These are phyloP conservation scores for Striga hermonthica DNA, from an alignment of 305 asterid genomes.

Conservation along the genomic window DNA sequence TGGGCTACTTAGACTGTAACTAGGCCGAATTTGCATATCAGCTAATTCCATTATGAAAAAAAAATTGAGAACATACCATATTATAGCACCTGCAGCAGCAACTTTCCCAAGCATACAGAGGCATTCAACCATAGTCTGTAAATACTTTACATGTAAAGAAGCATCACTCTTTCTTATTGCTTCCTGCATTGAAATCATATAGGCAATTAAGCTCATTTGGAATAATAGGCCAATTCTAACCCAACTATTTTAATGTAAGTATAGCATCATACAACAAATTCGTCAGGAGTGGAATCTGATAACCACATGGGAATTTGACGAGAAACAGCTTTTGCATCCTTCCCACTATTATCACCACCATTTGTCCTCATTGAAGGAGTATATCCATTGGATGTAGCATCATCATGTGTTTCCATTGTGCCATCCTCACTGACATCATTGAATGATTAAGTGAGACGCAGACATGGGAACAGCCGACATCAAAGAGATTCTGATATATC, in stretches of 20 bases:
- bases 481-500: slow-evolving; percentile 33
- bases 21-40: slow-evolving; percentile 27
- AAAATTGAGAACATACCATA: slow-evolving; percentile 63
- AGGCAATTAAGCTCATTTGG: slow-evolving; percentile 33
- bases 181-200: slow-evolving; percentile 62
- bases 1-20: slow-evolving; percentile 13
- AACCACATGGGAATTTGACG: slow-evolving; percentile 84
- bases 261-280: slow-evolving; percentile 81
- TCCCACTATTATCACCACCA: slow-evolving; percentile 57
- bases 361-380: slow-evolving; percentile 51
- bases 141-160: slow-evolving; percentile 83
- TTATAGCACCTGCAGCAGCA: slow-evolving; percentile 98
- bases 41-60: slow-evolving; percentile 4
- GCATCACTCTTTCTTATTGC: slow-evolving; percentile 85
- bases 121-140: slow-evolving; percentile 96
- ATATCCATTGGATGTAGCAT: slow-evolving; percentile 56
- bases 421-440: slow-evolving; percentile 83
- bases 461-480: slow-evolving; percentile 4
- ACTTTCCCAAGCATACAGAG: slow-evolving; percentile 97
- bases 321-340: slow-evolving; percentile 52
- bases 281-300: slow-evolving; percentile 93
- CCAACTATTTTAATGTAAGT: slow-evolving; percentile 35
- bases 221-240: slow-evolving; percentile 31
- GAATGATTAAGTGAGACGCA: slow-evolving; percentile 54
- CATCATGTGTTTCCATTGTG: slow-evolving; percentile 53